Conservation (phyloP, 2,329 filamentous ascomycete genomes). For the Ceratocystis cubensis region DNA sequence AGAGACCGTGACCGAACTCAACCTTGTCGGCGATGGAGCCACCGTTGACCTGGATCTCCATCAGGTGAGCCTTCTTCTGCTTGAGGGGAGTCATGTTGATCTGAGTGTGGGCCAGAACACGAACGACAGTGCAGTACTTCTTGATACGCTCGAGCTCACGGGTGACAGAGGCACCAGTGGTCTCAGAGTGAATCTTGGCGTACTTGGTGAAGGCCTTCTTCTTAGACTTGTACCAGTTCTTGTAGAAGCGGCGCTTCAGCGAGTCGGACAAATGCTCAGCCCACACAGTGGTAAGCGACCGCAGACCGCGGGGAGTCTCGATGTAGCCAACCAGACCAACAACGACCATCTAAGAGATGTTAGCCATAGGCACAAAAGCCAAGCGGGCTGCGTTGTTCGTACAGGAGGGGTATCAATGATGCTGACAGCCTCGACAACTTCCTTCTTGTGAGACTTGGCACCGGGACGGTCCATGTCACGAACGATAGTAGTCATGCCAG, state of each 20-base stretch:
- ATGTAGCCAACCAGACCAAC: conserved; percentile 99
- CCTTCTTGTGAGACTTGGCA: conserved; percentile 99
- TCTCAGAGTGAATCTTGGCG: conserved; percentile 99
- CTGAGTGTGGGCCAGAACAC: conserved; percentile 98
- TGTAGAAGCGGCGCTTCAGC: conserved; percentile 99
- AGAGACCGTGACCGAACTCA: conserved; percentile 83
- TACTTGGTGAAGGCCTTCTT: conserved; percentile 99
- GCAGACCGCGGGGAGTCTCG: conserved; percentile 97
- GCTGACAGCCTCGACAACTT: conserved; percentile 79
- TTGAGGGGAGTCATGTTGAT: conserved; percentile 98
- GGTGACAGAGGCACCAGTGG: conserved; percentile 76
- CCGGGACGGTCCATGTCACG: conserved; percentile 95
- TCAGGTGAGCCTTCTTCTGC: conserved; percentile 99
- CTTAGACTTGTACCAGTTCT: conserved; percentile 99
- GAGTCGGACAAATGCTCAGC: conserved; percentile 98
- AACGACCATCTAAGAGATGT: conserved; percentile 86
- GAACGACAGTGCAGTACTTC: conserved; percentile 99
- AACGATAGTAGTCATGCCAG: conserved; percentile 99
- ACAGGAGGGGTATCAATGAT: conserved; percentile 92
- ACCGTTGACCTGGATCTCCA: conserved; percentile 99
- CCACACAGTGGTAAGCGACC: conserved; percentile 98
- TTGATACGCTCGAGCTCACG: conserved; percentile 99
- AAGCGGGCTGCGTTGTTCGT: conserved; percentile 74
- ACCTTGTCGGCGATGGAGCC: conserved; percentile 95
- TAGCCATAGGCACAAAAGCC: conserved; percentile 59